Evolutionary conservation across 2,329 filamentous ascomycete species (phyloP), one percentile per base, ranked within the genome.

Genomic region (Hymenoscyphus linearis): DNA sequence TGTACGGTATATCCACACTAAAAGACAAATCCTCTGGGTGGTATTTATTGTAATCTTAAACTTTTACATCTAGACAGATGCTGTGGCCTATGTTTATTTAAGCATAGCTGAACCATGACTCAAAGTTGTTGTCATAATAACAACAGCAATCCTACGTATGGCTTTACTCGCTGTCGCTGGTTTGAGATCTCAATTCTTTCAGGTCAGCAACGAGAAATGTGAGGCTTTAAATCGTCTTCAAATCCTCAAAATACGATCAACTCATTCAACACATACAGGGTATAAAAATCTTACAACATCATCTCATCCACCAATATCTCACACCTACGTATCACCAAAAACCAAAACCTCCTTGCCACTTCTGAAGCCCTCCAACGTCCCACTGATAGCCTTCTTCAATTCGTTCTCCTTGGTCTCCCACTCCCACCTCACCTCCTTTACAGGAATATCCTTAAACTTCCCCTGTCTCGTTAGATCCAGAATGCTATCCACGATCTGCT

Each of bases 301-400:
- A 47, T 47, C 40, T 13, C 40, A 25, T 22, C 18, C 40, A 47
- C 22, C n/a, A 47, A 22, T 16, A 18, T n/a, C n/a, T 44, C 3
- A 35, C 37, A 60, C 47, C 62, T 66, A 79, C 37, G 76, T 79
- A 63, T 80, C 79, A 26, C 82, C 82, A 75, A 95, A 98, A 4
- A 93, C 83, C 74, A 98, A 95, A 2, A 99, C 84, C 0, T 92
- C 89, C 79, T 99, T 99, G 12, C 93, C 93, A 66, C 85, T 84
- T 71, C 92, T 85, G 74, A 90, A 98, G 0, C 93, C 95, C 60
- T 88, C 82, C 52, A 98, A 78, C 1, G 93, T 95, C 10, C 89
- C 89, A 73, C 93, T 89, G 2, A 96, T 90, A 4, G 90, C 90
- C 47, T 85, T 80, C 60, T 84, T 84, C 60, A 99, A 76, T 57